Evolutionary conservation across 2,329 filamentous ascomycete species (phyloP).

Genomic region (Fusarium burgessii): DNA sequence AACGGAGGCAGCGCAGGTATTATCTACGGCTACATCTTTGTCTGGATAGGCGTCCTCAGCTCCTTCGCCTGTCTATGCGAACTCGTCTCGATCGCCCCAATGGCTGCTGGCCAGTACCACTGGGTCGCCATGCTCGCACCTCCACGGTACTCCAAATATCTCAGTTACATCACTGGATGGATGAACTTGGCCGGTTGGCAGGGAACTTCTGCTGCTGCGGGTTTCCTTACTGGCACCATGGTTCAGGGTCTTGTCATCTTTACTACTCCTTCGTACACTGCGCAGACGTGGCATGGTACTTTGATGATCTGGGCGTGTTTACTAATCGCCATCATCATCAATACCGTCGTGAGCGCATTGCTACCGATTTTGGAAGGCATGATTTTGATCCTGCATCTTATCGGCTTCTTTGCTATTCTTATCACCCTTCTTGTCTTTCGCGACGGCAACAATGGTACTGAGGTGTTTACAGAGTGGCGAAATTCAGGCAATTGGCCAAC

Average conservation of each 20-base stretch:
- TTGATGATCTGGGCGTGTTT: slow-evolving; percentile 54
- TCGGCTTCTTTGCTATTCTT: slow-evolving; percentile 59
- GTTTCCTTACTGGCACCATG: slow-evolving; percentile 44
- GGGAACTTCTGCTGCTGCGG: slow-evolving; percentile 41
- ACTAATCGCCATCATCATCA: slow-evolving; percentile 56
- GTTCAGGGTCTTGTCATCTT: slow-evolving; percentile 43
- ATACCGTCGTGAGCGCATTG: slow-evolving; percentile 48
- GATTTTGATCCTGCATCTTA: slow-evolving; percentile 57
- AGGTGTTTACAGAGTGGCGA: slow-evolving; percentile 49
- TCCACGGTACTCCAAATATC: slow-evolving; percentile 46
- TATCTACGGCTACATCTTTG: slow-evolving; percentile 64
- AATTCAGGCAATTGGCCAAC: slow-evolving; percentile 40
- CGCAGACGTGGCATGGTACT: slow-evolving; percentile 46
- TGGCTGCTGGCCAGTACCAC: slow-evolving; percentile 41
- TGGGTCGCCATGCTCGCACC: slow-evolving; percentile 45
- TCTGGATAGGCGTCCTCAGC: slow-evolving; percentile 58
- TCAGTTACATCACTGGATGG: slow-evolving; percentile 47
- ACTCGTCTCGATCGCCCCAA: slow-evolving; percentile 42
- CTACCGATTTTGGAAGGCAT: slow-evolving; percentile 56
- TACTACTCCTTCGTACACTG: slow-evolving; percentile 30
- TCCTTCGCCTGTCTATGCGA: slow-evolving; percentile 42
- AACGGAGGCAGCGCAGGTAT: slow-evolving; percentile 53
- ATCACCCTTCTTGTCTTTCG: slow-evolving; percentile 51
- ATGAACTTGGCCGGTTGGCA: slow-evolving; percentile 46
- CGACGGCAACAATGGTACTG: slow-evolving; percentile 42